Conservation (phyloP, 768 basidiomycete genomes). For the Mycena floridula region DNA sequence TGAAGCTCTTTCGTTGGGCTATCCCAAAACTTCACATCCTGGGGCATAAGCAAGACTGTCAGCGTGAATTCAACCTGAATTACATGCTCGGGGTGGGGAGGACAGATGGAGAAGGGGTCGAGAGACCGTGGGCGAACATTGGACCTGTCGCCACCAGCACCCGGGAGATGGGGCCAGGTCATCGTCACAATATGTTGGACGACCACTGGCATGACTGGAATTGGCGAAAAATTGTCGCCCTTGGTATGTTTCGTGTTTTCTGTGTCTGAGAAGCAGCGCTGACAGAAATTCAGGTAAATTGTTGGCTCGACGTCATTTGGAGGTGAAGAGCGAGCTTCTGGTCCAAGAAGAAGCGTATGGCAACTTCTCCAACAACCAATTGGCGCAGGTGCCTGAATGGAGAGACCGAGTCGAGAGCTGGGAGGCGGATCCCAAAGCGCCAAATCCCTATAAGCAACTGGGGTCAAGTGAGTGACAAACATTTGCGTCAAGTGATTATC, state of each 20-base stretch:
- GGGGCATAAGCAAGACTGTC: neutral
- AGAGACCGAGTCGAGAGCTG: neutral
- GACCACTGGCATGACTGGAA: neutral
- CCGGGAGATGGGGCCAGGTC: constrained; percentile 10
- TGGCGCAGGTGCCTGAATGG: neutral
- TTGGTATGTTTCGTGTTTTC: too few relatives aligned
- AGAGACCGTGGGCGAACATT: constrained; percentile 8
- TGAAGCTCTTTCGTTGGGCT: neutral
- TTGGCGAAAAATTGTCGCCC: neutral
- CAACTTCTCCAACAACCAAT: neutral
- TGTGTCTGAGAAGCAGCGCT: too few relatives aligned
- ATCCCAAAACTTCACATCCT: neutral
- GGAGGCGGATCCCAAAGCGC: neutral
- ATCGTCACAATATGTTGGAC: constrained; percentile 7
- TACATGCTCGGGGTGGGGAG: neutral
- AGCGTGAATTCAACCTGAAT: neutral
- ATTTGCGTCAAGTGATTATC: too few relatives aligned
- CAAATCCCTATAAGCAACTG: neutral
- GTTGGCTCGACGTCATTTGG: neutral
- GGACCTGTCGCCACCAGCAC: constrained; percentile 6
- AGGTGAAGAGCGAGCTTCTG: neutral
- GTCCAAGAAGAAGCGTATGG: neutral
- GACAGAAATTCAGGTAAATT: neutral
- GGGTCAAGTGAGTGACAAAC: too few relatives aligned
- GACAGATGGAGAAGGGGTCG: neutral